phyloP scores from a whole-genome alignment of 768 basidiomycete species.

The Lactarius hengduanensis region DNA sequence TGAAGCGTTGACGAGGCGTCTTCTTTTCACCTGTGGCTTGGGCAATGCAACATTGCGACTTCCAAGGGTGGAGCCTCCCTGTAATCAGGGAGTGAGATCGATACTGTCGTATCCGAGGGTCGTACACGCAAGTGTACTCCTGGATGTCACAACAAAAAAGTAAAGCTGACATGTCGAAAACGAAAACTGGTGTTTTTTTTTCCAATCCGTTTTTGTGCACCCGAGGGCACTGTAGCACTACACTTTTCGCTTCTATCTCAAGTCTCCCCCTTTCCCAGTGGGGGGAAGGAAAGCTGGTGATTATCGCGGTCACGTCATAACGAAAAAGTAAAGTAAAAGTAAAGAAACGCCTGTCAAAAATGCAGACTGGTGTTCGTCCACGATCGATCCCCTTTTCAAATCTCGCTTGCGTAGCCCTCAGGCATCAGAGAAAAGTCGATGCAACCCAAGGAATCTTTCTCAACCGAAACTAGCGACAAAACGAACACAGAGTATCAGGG shows the following conservation, averaged over 20 bases:
- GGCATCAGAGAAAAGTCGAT: constrained; percentile 25
- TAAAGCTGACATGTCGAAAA: neutral
- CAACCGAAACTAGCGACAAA: neutral
- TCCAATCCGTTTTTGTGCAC: too few relatives aligned
- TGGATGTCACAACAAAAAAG: neutral
- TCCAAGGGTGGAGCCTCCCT: neutral
- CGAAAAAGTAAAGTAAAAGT: neutral
- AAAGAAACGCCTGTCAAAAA: neutral
- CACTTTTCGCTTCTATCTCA: too few relatives aligned
- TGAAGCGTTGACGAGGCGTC: neutral
- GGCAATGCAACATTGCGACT: neutral
- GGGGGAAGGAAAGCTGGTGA: neutral
- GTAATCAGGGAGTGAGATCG: neutral
- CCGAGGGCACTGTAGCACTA: too few relatives aligned
- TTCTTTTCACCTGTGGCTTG: neutral
- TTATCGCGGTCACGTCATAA: neutral
- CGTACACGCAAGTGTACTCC: neutral
- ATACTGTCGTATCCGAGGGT: neutral
- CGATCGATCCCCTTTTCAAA: neutral
- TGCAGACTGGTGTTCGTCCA: neutral
- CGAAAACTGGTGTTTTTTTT: neutral
- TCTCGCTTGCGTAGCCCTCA: constrained; percentile 2
- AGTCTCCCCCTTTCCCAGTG: too few relatives aligned
- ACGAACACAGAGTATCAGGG: neutral
- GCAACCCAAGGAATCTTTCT: constrained; percentile 10